Evolutionary conservation across 768 basidiomycete species (phyloP), one percentile per base, ranked within the genome.

Genomic region (Lactifluus volemus): DNA sequence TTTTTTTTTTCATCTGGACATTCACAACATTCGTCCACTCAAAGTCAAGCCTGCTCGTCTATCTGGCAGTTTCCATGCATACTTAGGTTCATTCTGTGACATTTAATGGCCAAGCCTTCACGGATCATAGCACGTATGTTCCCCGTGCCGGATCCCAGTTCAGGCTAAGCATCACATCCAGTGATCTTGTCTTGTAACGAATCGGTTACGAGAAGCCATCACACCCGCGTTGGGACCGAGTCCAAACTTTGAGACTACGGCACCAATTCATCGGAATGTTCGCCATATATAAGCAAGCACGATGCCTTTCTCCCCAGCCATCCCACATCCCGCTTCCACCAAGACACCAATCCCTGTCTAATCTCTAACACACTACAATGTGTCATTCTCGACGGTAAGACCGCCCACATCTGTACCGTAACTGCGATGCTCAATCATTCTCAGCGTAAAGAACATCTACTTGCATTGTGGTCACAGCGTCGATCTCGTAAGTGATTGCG

Each of bases 31-130:
- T 50, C 49, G 50, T 36, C 34, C 47, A 34, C 61, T 53, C 61
- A 45, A 25, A 14, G 55, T 57, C 55, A 58, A 62, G 57, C 39
- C 52, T 58, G 39, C 61, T 58, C 56, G 56, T 63, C 61, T 63
- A 63, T 63, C 48, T 63, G 61, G 61, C 61, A 58, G 45, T 58
- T 63, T 63, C 61, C 61, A 58, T 63, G 34, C 57, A 63, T 63
- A 53, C 60, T 10, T 56, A 41, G 45, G 21, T 36, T 53, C 29
- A 62, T 51, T 63, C 30, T 19, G 42, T 58, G 61, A 63, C 61
- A 54, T 11, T 34, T 49, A 44, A 49, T 19, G 47, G 56, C 56
- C 47, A 58, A 21, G 21, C 56, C 49, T 63, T 58, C 45, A 63
- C 57, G 61, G 56, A 53, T 63, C 57, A 53, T 61, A 52, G 57